phyloP scores from a whole-genome alignment of 768 basidiomycete genomes.

The Suillus variegatus region DNA sequence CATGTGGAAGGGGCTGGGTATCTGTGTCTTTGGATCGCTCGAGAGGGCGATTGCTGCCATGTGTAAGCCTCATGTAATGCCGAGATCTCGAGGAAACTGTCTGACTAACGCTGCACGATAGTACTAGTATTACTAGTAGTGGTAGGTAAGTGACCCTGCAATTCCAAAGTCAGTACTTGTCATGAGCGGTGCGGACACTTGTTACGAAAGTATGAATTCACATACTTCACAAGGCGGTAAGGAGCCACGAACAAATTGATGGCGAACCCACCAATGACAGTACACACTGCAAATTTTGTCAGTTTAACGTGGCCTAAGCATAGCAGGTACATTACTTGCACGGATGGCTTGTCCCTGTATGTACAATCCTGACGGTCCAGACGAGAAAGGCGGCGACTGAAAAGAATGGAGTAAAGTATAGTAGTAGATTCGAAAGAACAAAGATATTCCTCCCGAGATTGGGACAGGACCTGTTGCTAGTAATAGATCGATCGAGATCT shows the following conservation, averaged over 20 bases:
- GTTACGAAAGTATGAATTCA: not conserved
- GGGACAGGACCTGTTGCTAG: conserved; percentile 12
- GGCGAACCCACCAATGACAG: not conserved
- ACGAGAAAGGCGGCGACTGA: not conserved
- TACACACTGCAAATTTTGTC: not conserved
- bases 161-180: not conserved
- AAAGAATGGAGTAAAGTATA: not conserved
- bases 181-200: not conserved
- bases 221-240: not conserved
- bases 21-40: conserved; percentile 37
- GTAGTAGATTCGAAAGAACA: not conserved
- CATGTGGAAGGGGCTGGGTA: conserved; percentile 49
- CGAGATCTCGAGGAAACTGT: conserved; percentile 20
- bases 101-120: conserved; percentile 15
- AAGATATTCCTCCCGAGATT: conserved; percentile 7
- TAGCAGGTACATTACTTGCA: not conserved
- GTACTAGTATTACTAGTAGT: too few relatives aligned
- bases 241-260: not conserved
- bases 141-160: conserved; percentile 1
- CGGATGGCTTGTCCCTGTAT: not conserved
- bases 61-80: conserved; percentile 33
- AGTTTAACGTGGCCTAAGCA: not conserved
- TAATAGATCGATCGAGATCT: conserved; percentile 12
- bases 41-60: conserved; percentile 49
- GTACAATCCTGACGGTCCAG: not conserved